These are phyloP conservation scores for Trichoderma polysporum DNA, from an alignment of 2,329 filamentous ascomycete genomes.

Conservation along the genomic window DNA sequence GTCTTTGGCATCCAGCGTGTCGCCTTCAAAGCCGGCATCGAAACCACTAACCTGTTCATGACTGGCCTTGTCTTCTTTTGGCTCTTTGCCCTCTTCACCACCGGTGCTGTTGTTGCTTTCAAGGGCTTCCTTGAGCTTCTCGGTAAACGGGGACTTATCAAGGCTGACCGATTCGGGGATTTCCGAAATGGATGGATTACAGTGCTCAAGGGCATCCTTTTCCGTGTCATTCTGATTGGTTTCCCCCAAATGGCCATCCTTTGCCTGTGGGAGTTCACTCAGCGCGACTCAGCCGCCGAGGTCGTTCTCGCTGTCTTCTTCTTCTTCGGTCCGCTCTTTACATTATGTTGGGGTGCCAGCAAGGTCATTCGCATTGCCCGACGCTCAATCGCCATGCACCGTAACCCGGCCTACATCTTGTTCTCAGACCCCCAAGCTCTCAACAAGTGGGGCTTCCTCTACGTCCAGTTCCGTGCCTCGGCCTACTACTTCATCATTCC, in stretches of 20 bases:
- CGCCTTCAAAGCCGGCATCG: constrained; percentile 80
- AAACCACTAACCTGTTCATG: constrained; percentile 89
- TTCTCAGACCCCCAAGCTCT: constrained; percentile 92
- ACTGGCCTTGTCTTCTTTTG: constrained; percentile 88
- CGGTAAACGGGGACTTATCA: constrained; percentile 74
- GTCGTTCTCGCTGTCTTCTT: constrained; percentile 87
- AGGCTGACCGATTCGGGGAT: constrained; percentile 81
- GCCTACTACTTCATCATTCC: constrained; percentile 95
- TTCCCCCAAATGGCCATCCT: constrained; percentile 89
- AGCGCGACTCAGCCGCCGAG: constrained; percentile 79
- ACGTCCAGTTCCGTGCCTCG: constrained; percentile 93
- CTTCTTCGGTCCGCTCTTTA: constrained; percentile 74
- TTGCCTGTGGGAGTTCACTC: constrained; percentile 90
- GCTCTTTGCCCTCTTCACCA: constrained; percentile 74
- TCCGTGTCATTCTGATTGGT: constrained; percentile 84
- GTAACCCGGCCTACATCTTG: constrained; percentile 94
- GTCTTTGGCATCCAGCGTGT: constrained; percentile 87
- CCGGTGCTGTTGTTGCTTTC: constrained; percentile 71
- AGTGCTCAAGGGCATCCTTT: constrained; percentile 89
- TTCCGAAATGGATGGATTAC: constrained; percentile 95
- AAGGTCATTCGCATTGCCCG: constrained; percentile 90
- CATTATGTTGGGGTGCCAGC: constrained; percentile 80
- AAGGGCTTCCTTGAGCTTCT: constrained; percentile 78
- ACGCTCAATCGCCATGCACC: constrained; percentile 85
- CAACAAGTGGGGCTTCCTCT: constrained; percentile 98